A percentile compares a stretch with the other conserved stretches of the same genome.
Evolutionary conservation across 2,329 filamentous ascomycete species (phyloP).

Genomic region (Didymella segeticola): DNA sequence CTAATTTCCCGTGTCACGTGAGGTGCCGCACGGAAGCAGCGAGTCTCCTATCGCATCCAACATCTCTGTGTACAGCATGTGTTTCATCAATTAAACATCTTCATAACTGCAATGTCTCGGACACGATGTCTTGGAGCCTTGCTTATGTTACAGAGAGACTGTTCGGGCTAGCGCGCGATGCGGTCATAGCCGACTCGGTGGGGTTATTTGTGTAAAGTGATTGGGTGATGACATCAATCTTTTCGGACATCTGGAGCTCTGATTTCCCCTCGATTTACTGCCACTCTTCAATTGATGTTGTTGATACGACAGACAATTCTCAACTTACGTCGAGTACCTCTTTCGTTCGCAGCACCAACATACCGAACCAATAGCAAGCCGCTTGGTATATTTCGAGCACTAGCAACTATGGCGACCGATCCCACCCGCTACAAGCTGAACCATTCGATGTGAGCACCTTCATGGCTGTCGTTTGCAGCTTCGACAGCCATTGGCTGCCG

Average conservation of each 20-base stretch:
- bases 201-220: slow-evolving; percentile 24
- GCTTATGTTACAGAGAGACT: background rate
- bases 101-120: background rate
- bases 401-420: slow-evolving; percentile 63
- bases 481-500: slow-evolving; percentile 7
- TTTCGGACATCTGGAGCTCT: slow-evolving; percentile 44
- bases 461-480: slow-evolving; percentile 11
- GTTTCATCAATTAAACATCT: background rate
- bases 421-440: slow-evolving; percentile 70
- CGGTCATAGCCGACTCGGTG: slow-evolving; percentile 24
- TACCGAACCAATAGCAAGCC: slow-evolving; percentile 17
- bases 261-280: slow-evolving; percentile 11
- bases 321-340: slow-evolving; percentile 11
- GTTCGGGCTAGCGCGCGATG: slow-evolving; percentile 17
- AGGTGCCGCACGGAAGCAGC: background rate
- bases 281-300: slow-evolving; percentile 32
- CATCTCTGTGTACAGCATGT: background rate
- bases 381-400: slow-evolving; percentile 27
- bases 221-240: slow-evolving; percentile 27
- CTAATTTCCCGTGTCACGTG: slow-evolving; percentile 17
- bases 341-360: slow-evolving; percentile 13
- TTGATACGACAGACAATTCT: slow-evolving; percentile 25
- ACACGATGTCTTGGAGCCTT: background rate
- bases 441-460: slow-evolving; percentile 58
- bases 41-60: background rate